phyloP scores from a whole-genome alignment of 139 green algal genomes.

The Micractinium sp. region DNA sequence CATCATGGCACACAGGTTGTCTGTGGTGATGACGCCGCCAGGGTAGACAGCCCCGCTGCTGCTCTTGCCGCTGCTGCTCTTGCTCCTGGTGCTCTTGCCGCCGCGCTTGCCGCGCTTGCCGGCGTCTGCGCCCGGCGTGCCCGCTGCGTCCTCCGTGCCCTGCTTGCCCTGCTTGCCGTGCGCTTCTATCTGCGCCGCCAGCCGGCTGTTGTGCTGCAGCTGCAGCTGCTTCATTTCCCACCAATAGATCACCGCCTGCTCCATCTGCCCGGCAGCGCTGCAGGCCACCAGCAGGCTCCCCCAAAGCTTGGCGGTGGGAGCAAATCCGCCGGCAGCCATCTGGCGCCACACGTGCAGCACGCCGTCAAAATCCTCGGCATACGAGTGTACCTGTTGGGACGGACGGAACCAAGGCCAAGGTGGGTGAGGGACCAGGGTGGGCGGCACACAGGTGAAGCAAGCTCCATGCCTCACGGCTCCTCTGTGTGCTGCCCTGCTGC shows the following conservation, averaged over 20 bases:
- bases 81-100: background rate
- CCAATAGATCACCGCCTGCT: conserved; percentile 40
- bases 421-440: background rate
- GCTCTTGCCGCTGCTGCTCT: background rate
- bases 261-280: conserved; percentile 58
- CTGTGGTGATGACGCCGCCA: conserved; percentile 1
- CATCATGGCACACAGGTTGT: conserved; percentile 55
- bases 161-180: too few species aligned
- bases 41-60: too few species aligned
- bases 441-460: background rate
- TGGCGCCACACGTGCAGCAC: conserved; percentile 34
- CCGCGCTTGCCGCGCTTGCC: background rate
- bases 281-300: conserved; percentile 64
- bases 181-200: background rate
- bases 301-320: conserved; percentile 43
- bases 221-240: conserved; percentile 40
- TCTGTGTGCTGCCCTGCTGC: too few species aligned
- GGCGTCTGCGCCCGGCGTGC: background rate
- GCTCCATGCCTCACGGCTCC: too few species aligned
- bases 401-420: background rate
- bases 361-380: conserved; percentile 40
- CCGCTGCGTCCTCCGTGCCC: too few species aligned
- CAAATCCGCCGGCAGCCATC: conserved; percentile 49
- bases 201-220: background rate
- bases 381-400: conserved; percentile 25